Percentiles rank a stretch among this genome's conserved stretches.
phyloP scores from a whole-genome alignment of 768 basidiomycete species.

The Kwoniella mangroviensis region DNA sequence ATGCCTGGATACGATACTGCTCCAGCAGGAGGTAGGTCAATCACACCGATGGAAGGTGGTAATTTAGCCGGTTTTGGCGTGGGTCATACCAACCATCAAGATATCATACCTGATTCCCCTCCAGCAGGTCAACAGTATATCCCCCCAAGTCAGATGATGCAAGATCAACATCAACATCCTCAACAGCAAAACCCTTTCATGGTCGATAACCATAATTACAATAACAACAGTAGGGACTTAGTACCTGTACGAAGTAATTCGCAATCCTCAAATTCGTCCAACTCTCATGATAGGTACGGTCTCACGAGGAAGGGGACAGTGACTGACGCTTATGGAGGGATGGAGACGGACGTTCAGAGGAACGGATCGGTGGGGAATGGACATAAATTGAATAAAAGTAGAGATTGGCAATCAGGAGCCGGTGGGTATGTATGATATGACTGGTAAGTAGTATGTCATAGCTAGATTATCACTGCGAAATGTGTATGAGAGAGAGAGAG shows the following conservation, averaged over 20 bases:
- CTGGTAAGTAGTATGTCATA: background rate
- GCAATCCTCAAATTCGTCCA: background rate
- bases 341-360: background rate
- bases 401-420: background rate
- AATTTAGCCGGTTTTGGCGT: conserved; percentile 9
- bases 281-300: background rate
- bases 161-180: background rate
- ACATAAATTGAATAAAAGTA: background rate
- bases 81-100: background rate
- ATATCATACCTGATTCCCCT: background rate
- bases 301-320: background rate
- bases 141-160: background rate
- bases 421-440: background rate
- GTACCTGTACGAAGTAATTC: background rate
- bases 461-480: background rate
- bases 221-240: conserved; percentile 1
- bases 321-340: background rate
- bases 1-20: background rate
- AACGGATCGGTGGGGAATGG: background rate
- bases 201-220: background rate
- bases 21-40: background rate
- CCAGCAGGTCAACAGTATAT: background rate
- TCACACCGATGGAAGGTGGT: background rate
- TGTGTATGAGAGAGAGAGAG: too few relatives aligned
- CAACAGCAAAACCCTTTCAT: background rate